These are phyloP conservation scores for Isabelozyma heimii DNA, from an alignment of 805 yeast genomes.

Conservation along the genomic window DNA sequence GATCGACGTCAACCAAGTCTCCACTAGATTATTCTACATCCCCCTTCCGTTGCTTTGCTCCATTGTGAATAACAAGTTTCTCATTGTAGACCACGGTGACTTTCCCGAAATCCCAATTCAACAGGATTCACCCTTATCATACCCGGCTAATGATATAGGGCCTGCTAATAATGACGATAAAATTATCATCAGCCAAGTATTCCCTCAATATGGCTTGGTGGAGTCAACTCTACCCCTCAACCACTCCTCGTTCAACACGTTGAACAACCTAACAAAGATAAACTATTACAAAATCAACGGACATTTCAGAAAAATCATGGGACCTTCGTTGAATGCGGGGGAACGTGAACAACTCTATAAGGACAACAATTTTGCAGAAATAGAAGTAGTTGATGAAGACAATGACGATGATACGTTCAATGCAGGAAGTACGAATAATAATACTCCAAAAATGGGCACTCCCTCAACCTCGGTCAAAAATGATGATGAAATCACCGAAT, in stretches of 20 bases:
- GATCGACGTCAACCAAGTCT: constrained; percentile 14
- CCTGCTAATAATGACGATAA: constrained; percentile 17
- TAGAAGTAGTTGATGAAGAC: constrained; percentile 8
- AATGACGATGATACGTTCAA: constrained; percentile 4
- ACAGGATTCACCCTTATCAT: background rate
- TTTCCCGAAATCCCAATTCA: background rate
- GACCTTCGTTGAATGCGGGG: constrained; percentile 15
- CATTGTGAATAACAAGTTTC: constrained; percentile 18
- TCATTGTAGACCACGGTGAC: constrained; percentile 8
- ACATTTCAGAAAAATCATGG: background rate
- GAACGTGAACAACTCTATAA: constrained; percentile 35
- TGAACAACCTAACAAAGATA: constrained; percentile 31
- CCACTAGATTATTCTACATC: constrained; percentile 23
- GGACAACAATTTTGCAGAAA: constrained; percentile 26
- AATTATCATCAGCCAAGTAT: constrained; percentile 35
- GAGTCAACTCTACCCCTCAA: constrained; percentile 25
- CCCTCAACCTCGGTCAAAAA: background rate
- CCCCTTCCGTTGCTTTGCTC: constrained; percentile 17
- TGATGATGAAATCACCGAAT: background rate
- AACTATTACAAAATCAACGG: constrained; percentile 26
- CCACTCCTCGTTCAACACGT: constrained; percentile 34
- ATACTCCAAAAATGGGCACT: background rate
- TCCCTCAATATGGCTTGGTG: constrained; percentile 37
- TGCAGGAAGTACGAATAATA: background rate
- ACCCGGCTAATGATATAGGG: background rate